Base-by-base conservation (phyloP, 495 filamentous ascomycete genomes). In the Thermochaetoides thermophila region DNA sequence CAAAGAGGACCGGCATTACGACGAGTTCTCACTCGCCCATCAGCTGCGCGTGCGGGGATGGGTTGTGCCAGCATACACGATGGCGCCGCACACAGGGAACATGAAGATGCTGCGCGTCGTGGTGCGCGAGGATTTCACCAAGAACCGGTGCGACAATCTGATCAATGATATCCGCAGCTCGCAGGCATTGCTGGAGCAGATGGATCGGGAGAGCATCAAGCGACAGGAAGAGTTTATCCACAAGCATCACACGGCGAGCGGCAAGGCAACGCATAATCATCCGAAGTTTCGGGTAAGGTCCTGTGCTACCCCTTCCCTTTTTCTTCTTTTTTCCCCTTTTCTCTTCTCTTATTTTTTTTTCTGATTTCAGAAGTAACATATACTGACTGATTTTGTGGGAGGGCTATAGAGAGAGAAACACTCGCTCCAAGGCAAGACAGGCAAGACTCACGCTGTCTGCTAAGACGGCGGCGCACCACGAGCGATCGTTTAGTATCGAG, bases 31-130 rank as follows among this genome's bases (percentile, higher is more conserved):
- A 1, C 51, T 84, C 8, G 83, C 84, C 6, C 84, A 89, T 53
- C 74, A 78, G 49, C 71, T 94, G 23, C 77, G 84, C 21, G 70
- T 76, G 29, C 69, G 84, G 12, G 82, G 83, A 25, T 94, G 85
- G 85, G 73, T 92, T 18, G 78, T 94, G 0, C 85, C 85, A 0
- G 85, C 85, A 0, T 94, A 94, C 55, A 94, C 84, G 18, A 92
- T 94, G 85, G 84, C 85, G 9, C 85, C 85, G 10, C 62, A 89
- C 44, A 78, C 76, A 29, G 59, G 81, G 29, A 59, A 69, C 39
- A 57, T 92, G 39, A 82, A 87, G 68, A 67, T 93, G 64, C 77
- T 93, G 66, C 74, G 85, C 18, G 69, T 93, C 8, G 85, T 94
- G 3, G 75, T 94, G 13, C 71, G 85, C 27, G 85, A 91, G 57